Evolutionary conservation across 2,329 filamentous ascomycete genomes (phyloP), one percentile per base, ranked within the genome.

Genomic region (Pestalotiopsis sp.): DNA sequence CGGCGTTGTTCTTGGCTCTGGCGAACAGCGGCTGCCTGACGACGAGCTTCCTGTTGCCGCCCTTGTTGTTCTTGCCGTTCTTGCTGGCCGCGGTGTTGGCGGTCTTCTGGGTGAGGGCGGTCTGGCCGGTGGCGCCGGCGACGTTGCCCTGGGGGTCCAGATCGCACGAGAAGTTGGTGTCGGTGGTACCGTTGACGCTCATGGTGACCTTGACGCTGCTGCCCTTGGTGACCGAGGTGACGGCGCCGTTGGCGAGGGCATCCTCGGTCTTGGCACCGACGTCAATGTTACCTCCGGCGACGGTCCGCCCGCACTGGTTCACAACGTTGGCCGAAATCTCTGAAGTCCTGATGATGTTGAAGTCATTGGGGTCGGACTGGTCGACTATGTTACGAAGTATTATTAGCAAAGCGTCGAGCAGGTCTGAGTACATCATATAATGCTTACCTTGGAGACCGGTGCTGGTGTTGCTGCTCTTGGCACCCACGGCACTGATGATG

Each of bases 241-340:
- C 84, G 2, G 78, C 73, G 1, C 73, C 71, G 4, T 81, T 82
- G 3, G 82, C 77, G 2, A 89, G 70, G 3, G 84, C 84, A 67
- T 84, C 83, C 76, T 88, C 85, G 1, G 85, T 88, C 71, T 84
- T 84, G 76, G 86, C 84, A 36, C 84, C 84, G 64, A 91, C 81
- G 70, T 91, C 87, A 74, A 92, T 91, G 80, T 86, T 88, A 60
- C 90, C 90, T 67, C 81, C 74, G 63, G 87, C 76, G 75, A 90
- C 82, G 11, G 89, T 92, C 69, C 89, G 85, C 61, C 90, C 90
- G 75, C 90, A 92, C 69, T 86, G 83, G 72, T 88, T 88, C 60
- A 88, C 87, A 7, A 85, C 76, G 72, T 87, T 87, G 67, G 81
- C 78, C 6, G 72, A 70, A 71, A 88, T 84, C 79, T 88, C 83